Conservation (phyloP, 129 eudicot genomes). For the Lactuca saligna region DNA sequence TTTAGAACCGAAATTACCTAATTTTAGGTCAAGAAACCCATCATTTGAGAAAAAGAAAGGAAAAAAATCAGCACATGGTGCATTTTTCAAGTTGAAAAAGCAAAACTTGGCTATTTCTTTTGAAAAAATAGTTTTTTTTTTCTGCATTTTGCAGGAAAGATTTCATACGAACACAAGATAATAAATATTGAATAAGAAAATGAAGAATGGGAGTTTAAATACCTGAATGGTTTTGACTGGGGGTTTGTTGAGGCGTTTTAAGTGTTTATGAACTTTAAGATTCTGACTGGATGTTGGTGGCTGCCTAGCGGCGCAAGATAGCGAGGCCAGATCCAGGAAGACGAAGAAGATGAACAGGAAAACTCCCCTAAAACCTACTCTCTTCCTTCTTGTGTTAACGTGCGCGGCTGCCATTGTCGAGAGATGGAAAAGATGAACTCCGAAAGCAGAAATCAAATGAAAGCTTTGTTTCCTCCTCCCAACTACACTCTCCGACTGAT, state of each 20-base stretch:
- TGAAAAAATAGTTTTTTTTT: neutral
- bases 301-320: constrained; percentile 50
- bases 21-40: constrained; percentile 21
- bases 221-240: constrained; percentile 86
- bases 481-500: constrained; percentile 20
- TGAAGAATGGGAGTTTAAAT: neutral
- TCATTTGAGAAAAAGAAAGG: constrained; percentile 17
- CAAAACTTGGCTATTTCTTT: constrained; percentile 1
- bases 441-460: constrained; percentile 1
- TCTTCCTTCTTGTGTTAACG: constrained; percentile 37
- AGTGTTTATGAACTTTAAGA: constrained; percentile 79
- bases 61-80: constrained; percentile 1
- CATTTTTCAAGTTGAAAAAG: neutral
- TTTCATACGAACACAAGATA: neutral
- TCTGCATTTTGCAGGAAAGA: constrained; percentile 15
- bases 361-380: constrained; percentile 23
- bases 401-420: constrained; percentile 44
- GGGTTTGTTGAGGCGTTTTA: constrained; percentile 76
- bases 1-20: constrained; percentile 1
- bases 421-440: constrained; percentile 14
- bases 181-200: neutral
- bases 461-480: neutral
- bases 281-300: constrained; percentile 60
- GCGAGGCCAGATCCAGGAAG: constrained; percentile 43
- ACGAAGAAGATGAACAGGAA: constrained; percentile 35